A percentile compares a stretch with the other conserved stretches of the same genome.
Evolutionary conservation across 2,329 filamentous ascomycete genomes (phyloP).

Genomic region (Phialocephala sp.): DNA sequence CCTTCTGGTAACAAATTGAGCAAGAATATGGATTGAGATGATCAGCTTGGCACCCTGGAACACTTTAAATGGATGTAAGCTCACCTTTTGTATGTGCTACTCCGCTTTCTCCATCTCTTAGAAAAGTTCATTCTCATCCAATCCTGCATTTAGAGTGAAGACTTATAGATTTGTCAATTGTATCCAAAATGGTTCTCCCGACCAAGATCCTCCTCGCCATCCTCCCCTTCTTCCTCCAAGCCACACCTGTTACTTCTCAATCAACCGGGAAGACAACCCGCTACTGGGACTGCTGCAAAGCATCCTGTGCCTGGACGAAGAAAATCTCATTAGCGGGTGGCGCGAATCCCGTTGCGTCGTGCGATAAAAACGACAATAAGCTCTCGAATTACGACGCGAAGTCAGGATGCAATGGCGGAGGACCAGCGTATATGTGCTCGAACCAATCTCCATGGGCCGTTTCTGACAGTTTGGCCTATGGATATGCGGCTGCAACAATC

Average conservation of each 20-base stretch:
- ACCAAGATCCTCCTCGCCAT: slow-evolving; percentile 33
- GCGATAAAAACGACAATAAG: slow-evolving; percentile 55
- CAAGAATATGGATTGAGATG: background rate
- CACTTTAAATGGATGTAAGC: background rate
- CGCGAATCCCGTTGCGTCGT: slow-evolving; percentile 36
- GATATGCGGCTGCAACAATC: slow-evolving; percentile 67
- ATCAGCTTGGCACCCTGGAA: background rate
- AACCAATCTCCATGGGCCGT: slow-evolving; percentile 68
- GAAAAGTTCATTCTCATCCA: background rate
- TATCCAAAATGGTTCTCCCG: slow-evolving; percentile 21
- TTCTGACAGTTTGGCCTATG: slow-evolving; percentile 58
- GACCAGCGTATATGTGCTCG: slow-evolving; percentile 58
- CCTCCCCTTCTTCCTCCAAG: slow-evolving; percentile 39
- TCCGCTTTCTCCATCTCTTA: background rate
- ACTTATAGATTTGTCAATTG: too few species aligned
- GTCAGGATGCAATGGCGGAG: slow-evolving; percentile 59
- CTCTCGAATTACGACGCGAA: slow-evolving; percentile 54
- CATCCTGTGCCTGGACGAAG: slow-evolving; percentile 65
- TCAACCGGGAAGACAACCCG: slow-evolving; percentile 44
- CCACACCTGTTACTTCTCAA: slow-evolving; percentile 27
- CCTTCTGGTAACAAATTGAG: background rate
- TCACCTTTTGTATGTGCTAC: background rate
- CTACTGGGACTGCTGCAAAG: slow-evolving; percentile 75
- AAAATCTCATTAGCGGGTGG: slow-evolving; percentile 56
- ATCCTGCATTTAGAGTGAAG: too few species aligned